These are phyloP conservation scores for Primulina tabacum DNA, from an alignment of 257 asterid species.

Conservation along the genomic window DNA sequence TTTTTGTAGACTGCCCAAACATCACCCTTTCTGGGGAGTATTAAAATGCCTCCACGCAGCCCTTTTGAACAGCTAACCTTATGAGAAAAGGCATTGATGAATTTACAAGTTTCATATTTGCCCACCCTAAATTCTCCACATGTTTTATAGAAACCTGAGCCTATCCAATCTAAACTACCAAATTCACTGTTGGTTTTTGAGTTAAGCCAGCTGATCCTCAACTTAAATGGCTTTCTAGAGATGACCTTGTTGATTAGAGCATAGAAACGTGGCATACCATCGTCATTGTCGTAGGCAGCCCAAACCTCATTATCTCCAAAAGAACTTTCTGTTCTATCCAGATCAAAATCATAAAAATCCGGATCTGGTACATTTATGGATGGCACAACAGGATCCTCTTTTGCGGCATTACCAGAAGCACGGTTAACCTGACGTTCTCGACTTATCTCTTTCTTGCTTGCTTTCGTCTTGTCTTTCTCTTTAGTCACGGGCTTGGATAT, in stretches of 20 bases:
- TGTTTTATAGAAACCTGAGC: slow-evolving; percentile 68
- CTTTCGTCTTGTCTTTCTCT: slow-evolving; percentile 30
- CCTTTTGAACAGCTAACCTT: slow-evolving; percentile 59
- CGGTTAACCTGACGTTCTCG: slow-evolving; percentile 18
- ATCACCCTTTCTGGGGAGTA: slow-evolving; percentile 63
- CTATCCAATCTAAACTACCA: slow-evolving; percentile 56
- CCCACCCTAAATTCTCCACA: slow-evolving; percentile 80
- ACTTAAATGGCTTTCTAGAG: slow-evolving; percentile 62
- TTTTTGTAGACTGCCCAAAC: slow-evolving; percentile 77
- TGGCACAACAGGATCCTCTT: slow-evolving; percentile 26
- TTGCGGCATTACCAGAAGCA: slow-evolving; percentile 30
- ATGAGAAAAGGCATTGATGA: slow-evolving; percentile 66
- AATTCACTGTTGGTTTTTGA: slow-evolving; percentile 64
- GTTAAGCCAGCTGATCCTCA: slow-evolving; percentile 74
- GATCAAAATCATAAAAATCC: slow-evolving; percentile 74
- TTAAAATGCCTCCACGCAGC: slow-evolving; percentile 47
- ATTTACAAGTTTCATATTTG: slow-evolving; percentile 39
- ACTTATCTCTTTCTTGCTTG: slow-evolving; percentile 31
- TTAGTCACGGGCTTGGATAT: slow-evolving; percentile 21
- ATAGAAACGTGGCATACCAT: slow-evolving; percentile 87
- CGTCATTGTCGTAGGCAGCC: slow-evolving; percentile 76
- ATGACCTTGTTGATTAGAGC: slow-evolving; percentile 64
- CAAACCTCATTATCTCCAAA: slow-evolving; percentile 75
- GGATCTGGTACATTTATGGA: slow-evolving; percentile 79
- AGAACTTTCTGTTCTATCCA: slow-evolving; percentile 54